Evolutionary conservation across 1,284 basidiomycete genomes (phyloP).

Genomic region (Retiboletus flavoniger): DNA sequence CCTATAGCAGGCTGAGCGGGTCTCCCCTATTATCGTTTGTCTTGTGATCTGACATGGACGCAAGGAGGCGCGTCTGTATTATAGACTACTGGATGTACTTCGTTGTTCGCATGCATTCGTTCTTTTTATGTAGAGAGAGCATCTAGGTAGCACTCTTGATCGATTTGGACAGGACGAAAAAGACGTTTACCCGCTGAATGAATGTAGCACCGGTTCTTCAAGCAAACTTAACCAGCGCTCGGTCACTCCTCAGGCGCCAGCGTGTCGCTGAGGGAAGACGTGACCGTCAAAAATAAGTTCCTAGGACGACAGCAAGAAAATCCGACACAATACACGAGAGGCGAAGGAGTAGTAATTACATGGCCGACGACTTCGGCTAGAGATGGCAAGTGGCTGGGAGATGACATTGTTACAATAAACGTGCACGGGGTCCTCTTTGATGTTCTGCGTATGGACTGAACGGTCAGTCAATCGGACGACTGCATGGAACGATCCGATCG

Average conservation of each 20-base stretch:
- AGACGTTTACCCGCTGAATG: background rate
- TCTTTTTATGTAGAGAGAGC: constrained; percentile 23
- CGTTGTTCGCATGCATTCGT: constrained; percentile 26
- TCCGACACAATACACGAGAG: constrained; percentile 22
- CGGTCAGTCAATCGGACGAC: background rate
- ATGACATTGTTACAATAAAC: constrained; percentile 26
- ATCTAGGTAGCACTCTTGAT: constrained; percentile 5
- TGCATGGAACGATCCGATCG: background rate
- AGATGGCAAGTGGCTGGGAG: constrained; percentile 15
- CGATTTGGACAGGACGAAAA: background rate
- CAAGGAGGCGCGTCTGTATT: background rate
- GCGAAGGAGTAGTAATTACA: constrained; percentile 26
- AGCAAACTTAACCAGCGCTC: background rate
- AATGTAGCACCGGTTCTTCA: background rate
- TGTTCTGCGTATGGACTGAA: constrained; percentile 9
- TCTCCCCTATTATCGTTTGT: constrained; percentile 15
- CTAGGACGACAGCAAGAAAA: constrained; percentile 9
- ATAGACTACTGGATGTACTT: constrained; percentile 18
- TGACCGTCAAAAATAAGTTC: background rate
- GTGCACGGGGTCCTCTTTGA: constrained; percentile 20
- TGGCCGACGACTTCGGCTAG: constrained; percentile 9
- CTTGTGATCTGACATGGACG: constrained; percentile 14
- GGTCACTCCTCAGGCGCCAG: background rate
- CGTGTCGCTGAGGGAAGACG: background rate
- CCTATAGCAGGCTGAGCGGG: constrained; percentile 32